Percentiles rank a stretch among this genome's conserved stretches.
Conservation (phyloP, 768 basidiomycete genomes). For the Amanita exitialis region DNA sequence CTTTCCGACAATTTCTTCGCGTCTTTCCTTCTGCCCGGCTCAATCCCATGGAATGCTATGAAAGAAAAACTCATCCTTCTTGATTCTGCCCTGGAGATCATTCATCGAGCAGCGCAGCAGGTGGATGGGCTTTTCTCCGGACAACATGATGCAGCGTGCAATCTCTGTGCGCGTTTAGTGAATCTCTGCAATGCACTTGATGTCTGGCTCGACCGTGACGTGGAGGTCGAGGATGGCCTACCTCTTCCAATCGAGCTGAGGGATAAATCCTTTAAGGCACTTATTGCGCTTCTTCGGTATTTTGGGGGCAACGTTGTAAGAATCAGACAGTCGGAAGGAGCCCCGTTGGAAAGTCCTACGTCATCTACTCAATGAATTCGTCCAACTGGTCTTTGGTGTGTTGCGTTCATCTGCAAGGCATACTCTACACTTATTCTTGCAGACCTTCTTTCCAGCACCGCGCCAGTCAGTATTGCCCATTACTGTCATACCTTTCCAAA, state of each 20-base stretch:
- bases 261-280: constrained; percentile 31
- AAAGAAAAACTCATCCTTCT: constrained; percentile 49
- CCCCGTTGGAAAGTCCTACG: constrained; percentile 34
- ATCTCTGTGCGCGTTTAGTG: constrained; percentile 39
- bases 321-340: constrained; percentile 17
- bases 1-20: constrained; percentile 44
- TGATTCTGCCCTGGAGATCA: constrained; percentile 42
- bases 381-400: constrained; percentile 32
- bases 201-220: constrained; percentile 28
- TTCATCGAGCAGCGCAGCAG: constrained; percentile 38
- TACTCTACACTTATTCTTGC: constrained; percentile 13
- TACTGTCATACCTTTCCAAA: constrained; percentile 29
- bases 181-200: constrained; percentile 47
- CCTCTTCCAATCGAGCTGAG: constrained; percentile 40
- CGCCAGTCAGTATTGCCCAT: constrained; percentile 26
- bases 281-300: constrained; percentile 34
- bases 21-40: constrained; percentile 43
- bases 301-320: constrained; percentile 29
- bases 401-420: constrained; percentile 1
- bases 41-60: constrained; percentile 40
- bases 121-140: constrained; percentile 41
- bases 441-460: constrained; percentile 20
- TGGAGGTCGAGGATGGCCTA: constrained; percentile 22
- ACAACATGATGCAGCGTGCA: constrained; percentile 34
- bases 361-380: constrained; percentile 27